phyloP scores from a whole-genome alignment of 768 basidiomycete species.

The Suillus luteus region DNA sequence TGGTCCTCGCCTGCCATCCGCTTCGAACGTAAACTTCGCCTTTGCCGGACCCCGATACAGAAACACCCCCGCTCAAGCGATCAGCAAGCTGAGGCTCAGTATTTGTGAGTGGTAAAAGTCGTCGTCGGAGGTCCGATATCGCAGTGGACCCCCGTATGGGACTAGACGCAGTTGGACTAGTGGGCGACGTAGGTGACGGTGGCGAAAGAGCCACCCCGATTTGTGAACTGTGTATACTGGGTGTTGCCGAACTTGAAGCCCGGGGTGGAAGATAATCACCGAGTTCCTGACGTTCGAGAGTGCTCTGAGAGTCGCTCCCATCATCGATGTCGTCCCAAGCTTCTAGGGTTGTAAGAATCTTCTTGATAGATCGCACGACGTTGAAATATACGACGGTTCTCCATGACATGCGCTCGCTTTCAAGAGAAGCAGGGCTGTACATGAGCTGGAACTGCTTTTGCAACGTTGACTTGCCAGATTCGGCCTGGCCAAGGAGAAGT shows the following conservation, averaged over 20 bases:
- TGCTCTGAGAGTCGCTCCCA: slow-evolving; percentile 44
- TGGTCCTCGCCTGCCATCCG: slow-evolving; percentile 77
- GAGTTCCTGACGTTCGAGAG: slow-evolving; percentile 35
- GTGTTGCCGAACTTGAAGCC: slow-evolving; percentile 16
- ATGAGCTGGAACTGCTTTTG: slow-evolving; percentile 83
- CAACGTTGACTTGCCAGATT: slow-evolving; percentile 76
- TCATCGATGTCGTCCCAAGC: slow-evolving; percentile 62
- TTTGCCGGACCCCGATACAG: slow-evolving; percentile 74
- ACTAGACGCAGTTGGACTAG: slow-evolving; percentile 19
- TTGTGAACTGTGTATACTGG: slow-evolving; percentile 17
- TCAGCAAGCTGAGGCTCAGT: slow-evolving; percentile 67
- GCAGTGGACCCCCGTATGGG: slow-evolving; percentile 25
- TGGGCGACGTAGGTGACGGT: slow-evolving; percentile 16
- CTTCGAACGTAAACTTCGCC: slow-evolving; percentile 76
- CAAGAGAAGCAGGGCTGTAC: slow-evolving; percentile 72
- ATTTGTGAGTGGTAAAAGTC: slow-evolving; percentile 60
- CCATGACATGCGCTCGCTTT: slow-evolving; percentile 72
- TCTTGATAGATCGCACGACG: slow-evolving; percentile 68
- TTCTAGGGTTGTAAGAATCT: slow-evolving; percentile 65
- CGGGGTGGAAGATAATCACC: slow-evolving; percentile 23
- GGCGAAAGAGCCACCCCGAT: slow-evolving; percentile 11
- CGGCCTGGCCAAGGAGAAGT: slow-evolving; percentile 76
- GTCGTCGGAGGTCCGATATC: slow-evolving; percentile 58
- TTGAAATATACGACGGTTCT: slow-evolving; percentile 76
- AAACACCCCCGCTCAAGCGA: slow-evolving; percentile 71